A percentile compares a stretch with the other conserved stretches of the same genome.
These are phyloP conservation scores for Fagopyrum homotropicum DNA, from an alignment of 148 eudicot genomes.

Conservation along the genomic window DNA sequence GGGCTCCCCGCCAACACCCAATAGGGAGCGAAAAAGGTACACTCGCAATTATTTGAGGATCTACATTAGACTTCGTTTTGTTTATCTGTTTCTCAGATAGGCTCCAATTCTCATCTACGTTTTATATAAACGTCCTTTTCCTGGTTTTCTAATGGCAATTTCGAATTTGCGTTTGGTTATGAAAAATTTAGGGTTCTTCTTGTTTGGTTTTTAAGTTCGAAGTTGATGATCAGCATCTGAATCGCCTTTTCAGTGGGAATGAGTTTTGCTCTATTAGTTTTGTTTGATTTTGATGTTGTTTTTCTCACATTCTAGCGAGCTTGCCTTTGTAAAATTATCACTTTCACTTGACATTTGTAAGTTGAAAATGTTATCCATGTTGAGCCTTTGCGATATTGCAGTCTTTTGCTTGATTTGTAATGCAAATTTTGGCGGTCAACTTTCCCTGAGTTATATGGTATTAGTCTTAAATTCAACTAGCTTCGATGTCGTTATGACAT, in stretches of 20 bases:
- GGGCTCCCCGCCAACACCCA: conserved; percentile 6
- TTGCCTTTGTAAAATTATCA: not conserved
- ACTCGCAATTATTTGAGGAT: conserved; percentile 6
- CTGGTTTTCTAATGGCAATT: not conserved
- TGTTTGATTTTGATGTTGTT: not conserved
- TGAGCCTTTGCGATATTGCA: not conserved
- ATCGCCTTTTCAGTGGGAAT: not conserved
- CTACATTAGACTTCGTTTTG: conserved; percentile 5
- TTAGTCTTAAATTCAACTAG: not conserved
- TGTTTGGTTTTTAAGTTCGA: not conserved
- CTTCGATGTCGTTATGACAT: not conserved
- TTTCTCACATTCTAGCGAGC: not conserved
- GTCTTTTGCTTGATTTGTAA: not conserved
- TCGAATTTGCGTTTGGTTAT: not conserved
- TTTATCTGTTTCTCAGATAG: not conserved
- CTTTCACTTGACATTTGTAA: not conserved
- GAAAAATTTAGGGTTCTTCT: not conserved
- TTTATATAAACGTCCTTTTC: not conserved
- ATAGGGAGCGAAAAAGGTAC: conserved; percentile 8
- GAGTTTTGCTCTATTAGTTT: not conserved
- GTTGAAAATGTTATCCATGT: not conserved
- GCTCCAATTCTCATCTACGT: conserved; percentile 1
- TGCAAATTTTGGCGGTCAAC: not conserved
- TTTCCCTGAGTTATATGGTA: not conserved
- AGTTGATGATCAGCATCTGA: not conserved